Evolutionary conservation across 805 yeast genomes (phyloP).

Genomic region (Wickerhamiella vanderwaltii): DNA sequence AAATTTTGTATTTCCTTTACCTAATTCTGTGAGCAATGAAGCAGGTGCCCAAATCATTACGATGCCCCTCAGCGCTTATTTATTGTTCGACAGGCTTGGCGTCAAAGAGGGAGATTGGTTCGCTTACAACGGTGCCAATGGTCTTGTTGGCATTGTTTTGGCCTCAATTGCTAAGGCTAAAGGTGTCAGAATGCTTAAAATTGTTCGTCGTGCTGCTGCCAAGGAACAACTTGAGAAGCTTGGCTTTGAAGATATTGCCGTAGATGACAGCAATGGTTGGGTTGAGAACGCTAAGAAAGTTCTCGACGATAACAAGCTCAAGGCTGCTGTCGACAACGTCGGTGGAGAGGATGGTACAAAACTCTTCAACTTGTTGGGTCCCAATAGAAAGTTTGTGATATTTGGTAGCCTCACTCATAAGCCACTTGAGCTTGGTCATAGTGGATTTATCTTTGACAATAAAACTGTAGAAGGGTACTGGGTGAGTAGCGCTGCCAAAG

Average conservation of each 20-base stretch:
- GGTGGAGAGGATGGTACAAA: conserved; percentile 5
- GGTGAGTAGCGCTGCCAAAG: neutral
- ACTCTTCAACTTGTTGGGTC: conserved; percentile 2
- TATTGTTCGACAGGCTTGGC: conserved; percentile 6
- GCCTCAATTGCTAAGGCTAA: conserved; percentile 8
- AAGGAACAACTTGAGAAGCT: conserved; percentile 10
- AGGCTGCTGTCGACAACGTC: conserved; percentile 8
- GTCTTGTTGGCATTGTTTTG: conserved; percentile 6
- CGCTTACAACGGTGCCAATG: conserved; percentile 11
- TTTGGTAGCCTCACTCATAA: conserved; percentile 3
- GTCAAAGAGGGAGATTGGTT: conserved; percentile 11
- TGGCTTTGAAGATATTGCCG: conserved; percentile 4
- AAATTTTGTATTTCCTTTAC: conserved; percentile 2
- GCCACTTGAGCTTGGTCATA: conserved; percentile 1
- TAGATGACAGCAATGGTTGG: neutral
- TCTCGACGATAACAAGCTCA: neutral
- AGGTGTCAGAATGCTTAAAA: conserved; percentile 11
- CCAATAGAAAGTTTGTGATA: conserved; percentile 2
- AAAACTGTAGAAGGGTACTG: conserved; percentile 7
- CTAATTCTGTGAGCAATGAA: conserved; percentile 4
- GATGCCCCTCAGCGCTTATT: conserved; percentile 9
- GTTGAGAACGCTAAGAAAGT: conserved; percentile 6
- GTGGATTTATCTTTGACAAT: conserved; percentile 2
- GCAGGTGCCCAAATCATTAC: conserved; percentile 8
- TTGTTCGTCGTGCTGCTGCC: conserved; percentile 10